Conservation (phyloP, 2,329 filamentous ascomycete species). For the Penicillium sp. region DNA sequence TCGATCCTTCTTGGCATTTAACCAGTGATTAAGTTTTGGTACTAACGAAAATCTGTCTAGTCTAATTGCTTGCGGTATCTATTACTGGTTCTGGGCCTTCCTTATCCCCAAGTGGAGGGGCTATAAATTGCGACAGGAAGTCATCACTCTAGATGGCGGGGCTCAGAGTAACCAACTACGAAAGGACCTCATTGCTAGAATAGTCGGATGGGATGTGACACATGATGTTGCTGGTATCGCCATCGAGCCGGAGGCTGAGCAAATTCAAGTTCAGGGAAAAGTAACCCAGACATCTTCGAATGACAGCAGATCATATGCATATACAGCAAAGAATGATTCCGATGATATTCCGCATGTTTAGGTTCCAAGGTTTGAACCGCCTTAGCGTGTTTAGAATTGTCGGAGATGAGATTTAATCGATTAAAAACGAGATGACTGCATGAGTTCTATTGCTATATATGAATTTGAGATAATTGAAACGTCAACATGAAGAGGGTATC, state of each 20-base stretch:
- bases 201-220: conserved; percentile 58
- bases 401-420: too few species aligned
- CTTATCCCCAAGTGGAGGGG: conserved; percentile 53
- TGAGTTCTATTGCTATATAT: too few species aligned
- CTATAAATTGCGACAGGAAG: conserved; percentile 58
- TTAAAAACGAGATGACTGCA: too few species aligned
- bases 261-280: not conserved
- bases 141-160: conserved; percentile 52
- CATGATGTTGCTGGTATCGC: conserved; percentile 51
- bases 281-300: not conserved
- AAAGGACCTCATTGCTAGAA: conserved; percentile 53
- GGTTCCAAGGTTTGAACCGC: too few species aligned
- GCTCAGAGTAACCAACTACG: conserved; percentile 52
- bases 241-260: not conserved
- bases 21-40: not conserved
- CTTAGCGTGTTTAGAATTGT: too few species aligned
- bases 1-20: not conserved
- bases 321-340: too few species aligned
- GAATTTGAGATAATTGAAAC: too few species aligned
- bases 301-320: too few species aligned
- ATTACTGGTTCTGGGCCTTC: conserved; percentile 61
- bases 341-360: too few species aligned
- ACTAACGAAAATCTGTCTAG: conserved; percentile 33
- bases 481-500: too few species aligned
- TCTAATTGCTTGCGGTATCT: conserved; percentile 54